These are phyloP conservation scores for Mycotypha africana DNA, from an alignment of 371 early-diverging fungal genomes.

Conservation along the genomic window DNA sequence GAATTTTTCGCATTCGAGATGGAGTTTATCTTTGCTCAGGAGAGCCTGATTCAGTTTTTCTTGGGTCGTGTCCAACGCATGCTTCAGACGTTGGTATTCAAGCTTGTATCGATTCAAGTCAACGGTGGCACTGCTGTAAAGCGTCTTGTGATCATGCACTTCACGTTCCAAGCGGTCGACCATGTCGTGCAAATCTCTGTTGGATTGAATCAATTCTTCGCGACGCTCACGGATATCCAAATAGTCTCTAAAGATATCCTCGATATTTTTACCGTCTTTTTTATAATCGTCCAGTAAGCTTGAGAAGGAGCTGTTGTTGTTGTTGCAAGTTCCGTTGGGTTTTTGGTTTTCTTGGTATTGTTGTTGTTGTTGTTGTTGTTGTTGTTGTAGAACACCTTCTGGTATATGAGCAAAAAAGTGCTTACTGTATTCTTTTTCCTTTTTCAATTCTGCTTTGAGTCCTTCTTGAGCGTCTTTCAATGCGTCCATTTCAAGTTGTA, in stretches of 20 bases:
- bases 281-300: slow-evolving; percentile 7
- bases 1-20: too few relatives aligned
- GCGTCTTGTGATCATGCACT: slow-evolving; percentile 1
- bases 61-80: not conserved
- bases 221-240: slow-evolving; percentile 2
- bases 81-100: not conserved
- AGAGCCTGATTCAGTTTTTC: not conserved
- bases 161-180: not conserved
- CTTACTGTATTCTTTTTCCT: too few relatives aligned
- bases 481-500: too few relatives aligned
- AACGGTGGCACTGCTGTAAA: not conserved
- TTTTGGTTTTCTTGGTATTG: too few relatives aligned
- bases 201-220: not conserved
- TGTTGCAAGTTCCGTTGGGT: too few relatives aligned
- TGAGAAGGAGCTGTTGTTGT: too few relatives aligned
- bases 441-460: too few relatives aligned
- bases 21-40: not conserved
- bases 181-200: not conserved
- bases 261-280: slow-evolving; percentile 3
- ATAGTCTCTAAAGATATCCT: slow-evolving; percentile 10
- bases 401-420: too few relatives aligned
- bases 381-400: too few relatives aligned
- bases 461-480: too few relatives aligned
- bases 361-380: too few relatives aligned
- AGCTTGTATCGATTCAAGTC: not conserved